A percentile compares a stretch with the other conserved stretches of the same genome.
These are phyloP conservation scores for Taphrina deformans DNA, from an alignment of 1,139 yeast genomes.

Conservation along the genomic window DNA sequence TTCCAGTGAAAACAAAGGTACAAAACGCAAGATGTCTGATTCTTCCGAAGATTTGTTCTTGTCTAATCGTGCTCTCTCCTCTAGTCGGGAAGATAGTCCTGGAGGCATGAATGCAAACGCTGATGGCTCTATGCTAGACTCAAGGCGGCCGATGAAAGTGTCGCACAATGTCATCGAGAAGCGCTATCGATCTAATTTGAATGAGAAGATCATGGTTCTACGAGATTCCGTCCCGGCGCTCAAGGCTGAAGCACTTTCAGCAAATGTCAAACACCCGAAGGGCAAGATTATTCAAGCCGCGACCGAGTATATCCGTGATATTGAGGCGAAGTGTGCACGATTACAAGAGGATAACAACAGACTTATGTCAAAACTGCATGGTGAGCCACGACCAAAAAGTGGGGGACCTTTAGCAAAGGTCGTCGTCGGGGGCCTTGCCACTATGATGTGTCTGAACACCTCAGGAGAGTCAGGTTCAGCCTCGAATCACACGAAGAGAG, in stretches of 20 bases:
- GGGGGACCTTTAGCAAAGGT: slow-evolving; percentile 42
- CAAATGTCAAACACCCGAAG: slow-evolving; percentile 49
- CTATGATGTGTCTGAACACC: slow-evolving; percentile 44
- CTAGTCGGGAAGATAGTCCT: background rate
- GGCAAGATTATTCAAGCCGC: slow-evolving; percentile 87
- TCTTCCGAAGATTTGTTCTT: background rate
- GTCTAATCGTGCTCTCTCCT: background rate
- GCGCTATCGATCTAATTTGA: slow-evolving; percentile 73
- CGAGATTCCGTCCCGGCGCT: slow-evolving; percentile 73
- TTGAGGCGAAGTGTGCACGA: slow-evolving; percentile 65
- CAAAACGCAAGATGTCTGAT: slow-evolving; percentile 8
- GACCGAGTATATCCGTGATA: slow-evolving; percentile 81
- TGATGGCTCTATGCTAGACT: background rate
- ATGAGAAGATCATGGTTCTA: slow-evolving; percentile 67
- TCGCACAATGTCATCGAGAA: slow-evolving; percentile 82
- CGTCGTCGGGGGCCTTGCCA: slow-evolving; percentile 48
- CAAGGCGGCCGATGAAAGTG: slow-evolving; percentile 46
- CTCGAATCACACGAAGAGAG: background rate
- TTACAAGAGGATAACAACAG: slow-evolving; percentile 58
- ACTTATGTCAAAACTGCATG: slow-evolving; percentile 44
- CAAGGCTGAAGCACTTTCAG: slow-evolving; percentile 47
- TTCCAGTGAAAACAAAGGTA: background rate
- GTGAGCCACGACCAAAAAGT: slow-evolving; percentile 3
- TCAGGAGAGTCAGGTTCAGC: background rate
- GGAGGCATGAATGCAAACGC: background rate